Evolutionary conservation across 495 filamentous ascomycete species (phyloP).

Genomic region (Astrothelium macrocarpum): DNA sequence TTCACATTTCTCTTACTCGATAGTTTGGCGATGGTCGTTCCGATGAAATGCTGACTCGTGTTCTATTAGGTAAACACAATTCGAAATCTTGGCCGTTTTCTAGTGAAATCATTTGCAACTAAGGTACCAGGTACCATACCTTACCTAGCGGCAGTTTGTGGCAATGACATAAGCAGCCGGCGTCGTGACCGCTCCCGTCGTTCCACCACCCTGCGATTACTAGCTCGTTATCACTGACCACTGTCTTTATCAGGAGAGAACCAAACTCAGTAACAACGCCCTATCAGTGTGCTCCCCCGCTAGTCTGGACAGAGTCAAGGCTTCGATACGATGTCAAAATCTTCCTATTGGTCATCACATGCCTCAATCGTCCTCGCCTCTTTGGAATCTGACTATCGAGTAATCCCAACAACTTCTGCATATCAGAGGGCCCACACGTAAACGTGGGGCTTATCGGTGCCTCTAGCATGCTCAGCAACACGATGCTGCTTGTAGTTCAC

Average conservation of each 20-base stretch:
- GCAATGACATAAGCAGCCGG: too few species aligned
- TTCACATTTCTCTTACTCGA: constrained; percentile 11
- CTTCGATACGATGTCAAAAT: background rate
- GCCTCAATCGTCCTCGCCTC: background rate
- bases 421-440: background rate
- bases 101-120: too few species aligned
- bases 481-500: background rate
- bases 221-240: background rate
- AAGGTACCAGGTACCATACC: too few species aligned
- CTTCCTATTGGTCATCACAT: background rate
- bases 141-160: too few species aligned
- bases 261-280: background rate
- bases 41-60: too few species aligned
- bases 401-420: background rate
- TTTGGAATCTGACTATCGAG: background rate
- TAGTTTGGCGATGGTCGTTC: constrained; percentile 2
- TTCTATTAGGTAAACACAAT: too few species aligned
- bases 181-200: background rate
- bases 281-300: background rate
- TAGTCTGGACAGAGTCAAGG: background rate
- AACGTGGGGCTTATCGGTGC: background rate
- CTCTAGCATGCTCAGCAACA: background rate
- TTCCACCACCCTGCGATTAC: too few species aligned
- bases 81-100: too few species aligned
- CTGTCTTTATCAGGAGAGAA: background rate